phyloP scores from a whole-genome alignment of 352 stramenopile species.

The Phytopythium aichiense region DNA sequence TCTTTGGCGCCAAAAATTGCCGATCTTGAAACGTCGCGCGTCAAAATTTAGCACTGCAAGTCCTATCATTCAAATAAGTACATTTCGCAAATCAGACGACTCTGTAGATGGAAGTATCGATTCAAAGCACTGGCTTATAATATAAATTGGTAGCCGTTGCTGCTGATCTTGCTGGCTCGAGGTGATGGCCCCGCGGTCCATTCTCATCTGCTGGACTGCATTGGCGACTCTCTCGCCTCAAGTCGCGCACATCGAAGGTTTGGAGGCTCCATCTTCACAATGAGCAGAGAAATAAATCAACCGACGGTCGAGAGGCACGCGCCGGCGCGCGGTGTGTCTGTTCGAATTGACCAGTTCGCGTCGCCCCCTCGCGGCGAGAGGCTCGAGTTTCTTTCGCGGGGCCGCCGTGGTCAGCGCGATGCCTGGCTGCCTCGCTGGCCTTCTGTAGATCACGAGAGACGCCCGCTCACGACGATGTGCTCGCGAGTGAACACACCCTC shows the following conservation, averaged over 20 bases:
- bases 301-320: neutral
- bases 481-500: neutral
- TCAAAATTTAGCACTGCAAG: neutral
- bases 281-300: neutral
- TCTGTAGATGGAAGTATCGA: no score
- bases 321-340: neutral
- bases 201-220: neutral
- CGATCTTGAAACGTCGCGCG: neutral
- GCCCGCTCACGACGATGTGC: neutral
- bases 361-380: neutral
- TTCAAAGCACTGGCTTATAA: neutral
- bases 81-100: neutral
- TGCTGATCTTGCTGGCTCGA: no score
- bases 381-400: neutral
- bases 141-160: no score
- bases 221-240: slow-evolving; percentile 1
- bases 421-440: neutral
- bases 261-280: neutral
- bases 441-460: neutral
- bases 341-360: neutral
- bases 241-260: neutral
- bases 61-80: neutral
- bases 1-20: no score
- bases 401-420: neutral
- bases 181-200: neutral